Conservation (phyloP, 805 yeast genomes). For the Candida manassasensis region DNA sequence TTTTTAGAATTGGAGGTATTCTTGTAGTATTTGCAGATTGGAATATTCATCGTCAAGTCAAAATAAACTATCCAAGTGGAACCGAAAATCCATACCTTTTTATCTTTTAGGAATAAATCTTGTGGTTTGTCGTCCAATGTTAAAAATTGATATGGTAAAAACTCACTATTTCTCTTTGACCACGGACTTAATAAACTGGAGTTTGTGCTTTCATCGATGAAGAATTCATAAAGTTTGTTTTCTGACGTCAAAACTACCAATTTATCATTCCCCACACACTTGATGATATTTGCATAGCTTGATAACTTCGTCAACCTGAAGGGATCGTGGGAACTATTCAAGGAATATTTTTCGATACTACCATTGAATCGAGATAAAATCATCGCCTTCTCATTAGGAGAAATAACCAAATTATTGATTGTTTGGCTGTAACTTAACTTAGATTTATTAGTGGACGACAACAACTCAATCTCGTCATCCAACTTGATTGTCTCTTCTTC, state of each 20-base stretch:
- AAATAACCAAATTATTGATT: conserved; percentile 49
- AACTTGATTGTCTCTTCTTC: conserved; percentile 33
- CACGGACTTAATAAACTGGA: conserved; percentile 57
- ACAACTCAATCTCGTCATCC: conserved; percentile 40
- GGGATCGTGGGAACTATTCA: conserved; percentile 21
- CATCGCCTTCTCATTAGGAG: conserved; percentile 40
- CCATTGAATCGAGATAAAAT: conserved; percentile 66
- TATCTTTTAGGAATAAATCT: conserved; percentile 56
- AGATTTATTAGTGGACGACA: conserved; percentile 7
- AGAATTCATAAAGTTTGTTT: conserved; percentile 69
- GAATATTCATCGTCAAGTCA: conserved; percentile 57
- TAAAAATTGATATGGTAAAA: conserved; percentile 62
- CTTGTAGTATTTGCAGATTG: conserved; percentile 33
- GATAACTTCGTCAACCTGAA: conserved; percentile 54
- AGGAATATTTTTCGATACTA: conserved; percentile 47
- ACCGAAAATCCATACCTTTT: conserved; percentile 82
- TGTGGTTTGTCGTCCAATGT: conserved; percentile 60
- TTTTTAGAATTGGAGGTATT: conserved; percentile 29
- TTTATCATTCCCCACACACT: conserved; percentile 48
- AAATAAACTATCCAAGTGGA: conserved; percentile 74
- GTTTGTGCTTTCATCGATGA: conserved; percentile 21
- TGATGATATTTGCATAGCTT: conserved; percentile 54
- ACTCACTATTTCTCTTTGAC: conserved; percentile 75
- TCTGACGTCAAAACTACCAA: conserved; percentile 68
- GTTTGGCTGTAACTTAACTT: conserved; percentile 17